phyloP scores from a whole-genome alignment of 257 asterid genomes.

The Vinca minor region DNA sequence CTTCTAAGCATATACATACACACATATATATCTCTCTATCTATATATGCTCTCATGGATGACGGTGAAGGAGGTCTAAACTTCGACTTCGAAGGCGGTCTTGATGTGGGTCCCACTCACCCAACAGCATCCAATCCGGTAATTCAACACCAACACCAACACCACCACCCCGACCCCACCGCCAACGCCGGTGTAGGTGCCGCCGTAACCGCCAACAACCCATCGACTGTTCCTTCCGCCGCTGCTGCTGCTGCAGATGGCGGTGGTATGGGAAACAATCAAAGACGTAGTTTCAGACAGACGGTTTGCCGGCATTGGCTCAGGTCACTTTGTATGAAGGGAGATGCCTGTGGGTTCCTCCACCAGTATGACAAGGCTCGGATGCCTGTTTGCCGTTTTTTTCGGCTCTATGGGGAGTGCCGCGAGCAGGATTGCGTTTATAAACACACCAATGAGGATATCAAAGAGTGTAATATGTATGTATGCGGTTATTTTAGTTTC shows the following conservation, averaged over 20 bases:
- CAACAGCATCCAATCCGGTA: conserved; percentile 77
- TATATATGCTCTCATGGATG: conserved; percentile 45
- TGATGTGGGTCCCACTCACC: conserved; percentile 60
- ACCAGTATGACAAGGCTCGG: conserved; percentile 80
- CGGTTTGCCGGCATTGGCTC: conserved; percentile 89
- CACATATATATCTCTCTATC: not conserved
- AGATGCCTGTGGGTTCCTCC: conserved; percentile 84
- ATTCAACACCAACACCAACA: conserved; percentile 41
- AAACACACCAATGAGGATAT: conserved; percentile 91
- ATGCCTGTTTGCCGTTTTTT: conserved; percentile 89
- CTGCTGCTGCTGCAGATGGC: conserved; percentile 22
- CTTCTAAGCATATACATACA: not conserved
- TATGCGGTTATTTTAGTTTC: conserved; percentile 7
- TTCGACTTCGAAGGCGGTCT: conserved; percentile 90
- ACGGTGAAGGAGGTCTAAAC: conserved; percentile 84
- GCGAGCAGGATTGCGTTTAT: conserved; percentile 93
- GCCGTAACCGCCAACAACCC: conserved; percentile 17
- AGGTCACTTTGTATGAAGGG: conserved; percentile 87
- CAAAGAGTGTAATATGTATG: conserved; percentile 91
- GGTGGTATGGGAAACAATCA: conserved; percentile 23
- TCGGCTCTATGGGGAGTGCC: conserved; percentile 74
- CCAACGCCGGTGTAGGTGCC: conserved; percentile 21
- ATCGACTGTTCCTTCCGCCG: conserved; percentile 21
- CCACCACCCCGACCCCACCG: conserved; percentile 29
- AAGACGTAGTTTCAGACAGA: conserved; percentile 78